These are phyloP conservation scores for Thelonectria blattea DNA, from an alignment of 2,329 filamentous ascomycete genomes.

Conservation along the genomic window DNA sequence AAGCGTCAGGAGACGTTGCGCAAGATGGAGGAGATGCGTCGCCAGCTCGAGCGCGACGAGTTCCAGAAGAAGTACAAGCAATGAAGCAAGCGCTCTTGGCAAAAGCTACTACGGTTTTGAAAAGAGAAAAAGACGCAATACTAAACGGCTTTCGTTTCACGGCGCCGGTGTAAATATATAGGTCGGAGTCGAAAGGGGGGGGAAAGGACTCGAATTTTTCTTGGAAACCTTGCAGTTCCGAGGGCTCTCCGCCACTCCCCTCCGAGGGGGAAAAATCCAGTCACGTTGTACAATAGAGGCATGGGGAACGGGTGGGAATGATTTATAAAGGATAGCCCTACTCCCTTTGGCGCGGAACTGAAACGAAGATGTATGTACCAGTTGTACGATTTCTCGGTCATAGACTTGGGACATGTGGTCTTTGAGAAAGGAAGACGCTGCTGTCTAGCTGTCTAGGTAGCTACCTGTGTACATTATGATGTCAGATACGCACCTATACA, in stretches of 20 bases:
- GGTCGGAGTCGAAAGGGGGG: background rate
- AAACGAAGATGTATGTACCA: slow-evolving; percentile 9
- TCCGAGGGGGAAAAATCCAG: background rate
- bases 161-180: slow-evolving; percentile 25
- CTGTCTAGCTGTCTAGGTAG: background rate
- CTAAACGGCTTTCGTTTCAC: slow-evolving; percentile 6
- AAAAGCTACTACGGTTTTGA: background rate
- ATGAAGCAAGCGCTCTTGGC: slow-evolving; percentile 10
- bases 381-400: slow-evolving; percentile 18
- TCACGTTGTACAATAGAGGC: slow-evolving; percentile 29
- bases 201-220: background rate
- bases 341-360: slow-evolving; percentile 14
- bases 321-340: slow-evolving; percentile 6
- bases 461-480: no score
- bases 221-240: background rate
- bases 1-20: slow-evolving; percentile 43
- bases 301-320: background rate
- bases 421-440: background rate
- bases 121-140: background rate
- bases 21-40: slow-evolving; percentile 45
- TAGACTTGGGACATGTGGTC: slow-evolving; percentile 27
- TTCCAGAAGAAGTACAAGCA: slow-evolving; percentile 51
- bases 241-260: background rate
- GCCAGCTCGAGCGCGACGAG: slow-evolving; percentile 45
- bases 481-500: no score